Evolutionary conservation across 208 protist species (phyloP), one percentile per base, ranked within the genome.

Genomic region (Leishmania lainsoni): DNA sequence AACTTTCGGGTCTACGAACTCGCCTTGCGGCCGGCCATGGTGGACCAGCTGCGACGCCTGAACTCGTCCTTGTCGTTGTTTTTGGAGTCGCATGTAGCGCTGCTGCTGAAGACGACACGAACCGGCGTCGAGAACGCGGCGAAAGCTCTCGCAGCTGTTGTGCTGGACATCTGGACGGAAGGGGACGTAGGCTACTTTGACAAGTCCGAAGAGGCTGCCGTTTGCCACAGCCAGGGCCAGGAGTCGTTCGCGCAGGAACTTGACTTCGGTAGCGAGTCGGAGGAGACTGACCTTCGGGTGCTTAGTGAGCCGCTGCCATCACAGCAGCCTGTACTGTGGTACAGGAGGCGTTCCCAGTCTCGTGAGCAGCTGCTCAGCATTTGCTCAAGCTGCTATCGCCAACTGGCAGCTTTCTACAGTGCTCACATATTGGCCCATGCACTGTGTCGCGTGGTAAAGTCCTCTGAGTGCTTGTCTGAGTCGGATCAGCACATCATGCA

Each of bases 1-100:
- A 87, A 87, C 70, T 76, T 98, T 65, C 83, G 89, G 39, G 75
- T 98, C 8, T 96, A 93, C 76, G 89, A 93, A 56, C 54, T 84
- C 61, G 91, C 94, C 39, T 76, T 98, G 79, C 83, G 81, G 39
- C 85, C 86, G 9, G 70, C 81, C 1, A 89, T 92, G 86, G 84
- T 95, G 72, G 88, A 90, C 56, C 85, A 92, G 81, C 78, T 93
- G 69, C 76, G 80, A 26, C 81, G 74, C 35, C 72, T 84, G 35
- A 79, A 82, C 69, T 87, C 86, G 29, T 88, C 87, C 4, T 56
- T 92, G 59, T 69, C 77, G 12, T 77, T 72, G 5, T 87, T 90
- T 66, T 74, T 88, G 20, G 85, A 90, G 17, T 78, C 86, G 0
- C 90, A 91, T 68, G 68, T 89, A 56, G 80, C 66, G 16, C 61